Percentiles rank a stretch among this genome's conserved stretches.
Conservation (phyloP, 192 early-diverging fungal species). For the Backusella mclennaniae region DNA sequence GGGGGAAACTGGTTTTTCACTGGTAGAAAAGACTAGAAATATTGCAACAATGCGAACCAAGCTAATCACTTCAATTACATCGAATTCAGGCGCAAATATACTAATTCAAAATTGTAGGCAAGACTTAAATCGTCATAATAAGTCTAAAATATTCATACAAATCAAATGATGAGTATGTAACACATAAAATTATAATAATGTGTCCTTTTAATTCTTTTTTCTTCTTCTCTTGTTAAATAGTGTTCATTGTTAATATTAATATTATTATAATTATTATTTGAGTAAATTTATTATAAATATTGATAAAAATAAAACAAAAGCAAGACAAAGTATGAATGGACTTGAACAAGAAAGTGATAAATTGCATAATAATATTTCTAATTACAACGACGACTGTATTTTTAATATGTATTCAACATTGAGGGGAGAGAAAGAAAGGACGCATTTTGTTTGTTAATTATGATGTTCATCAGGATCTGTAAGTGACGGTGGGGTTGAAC, state of each 20-base stretch:
- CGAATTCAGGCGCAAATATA: conserved; percentile 19
- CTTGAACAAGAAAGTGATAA: background rate
- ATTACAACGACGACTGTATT: background rate
- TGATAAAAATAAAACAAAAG: no score
- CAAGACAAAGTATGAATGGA: no score
- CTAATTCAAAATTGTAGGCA: conserved; percentile 9
- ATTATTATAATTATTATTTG: no score
- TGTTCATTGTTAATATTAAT: no score
- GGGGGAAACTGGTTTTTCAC: conserved; percentile 29
- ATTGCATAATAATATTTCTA: background rate
- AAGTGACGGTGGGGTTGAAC: background rate
- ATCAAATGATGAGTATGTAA: no score
- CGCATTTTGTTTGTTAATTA: background rate
- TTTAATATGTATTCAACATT: background rate
- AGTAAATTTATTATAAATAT: no score
- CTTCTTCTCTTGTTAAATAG: no score
- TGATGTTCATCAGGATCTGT: background rate
- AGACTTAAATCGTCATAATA: background rate
- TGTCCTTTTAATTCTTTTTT: no score
- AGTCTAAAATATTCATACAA: no score
- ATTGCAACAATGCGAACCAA: conserved; percentile 34
- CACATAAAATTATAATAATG: no score
- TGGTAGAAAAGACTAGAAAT: conserved; percentile 31
- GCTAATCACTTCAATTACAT: conserved; percentile 26
- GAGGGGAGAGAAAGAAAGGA: background rate